phyloP scores from a whole-genome alignment of 306 rosid genomes.

The Dryas alaskensis region DNA sequence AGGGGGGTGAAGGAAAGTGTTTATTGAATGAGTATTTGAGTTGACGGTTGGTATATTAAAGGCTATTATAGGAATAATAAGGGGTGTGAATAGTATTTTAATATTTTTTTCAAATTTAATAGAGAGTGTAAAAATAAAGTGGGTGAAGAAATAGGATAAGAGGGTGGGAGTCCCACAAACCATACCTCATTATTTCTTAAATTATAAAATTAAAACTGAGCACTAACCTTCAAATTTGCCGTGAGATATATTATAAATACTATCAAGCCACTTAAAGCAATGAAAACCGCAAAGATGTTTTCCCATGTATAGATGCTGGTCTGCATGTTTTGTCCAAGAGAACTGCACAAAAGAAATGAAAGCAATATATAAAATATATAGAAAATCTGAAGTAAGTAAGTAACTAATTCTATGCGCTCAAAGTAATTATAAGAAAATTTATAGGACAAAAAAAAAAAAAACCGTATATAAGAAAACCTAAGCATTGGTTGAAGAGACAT shows the following conservation, averaged over 20 bases:
- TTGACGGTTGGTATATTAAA: too few species aligned
- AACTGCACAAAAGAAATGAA: not conserved
- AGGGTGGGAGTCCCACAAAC: too few species aligned
- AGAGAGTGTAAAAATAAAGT: too few species aligned
- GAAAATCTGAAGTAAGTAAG: not conserved
- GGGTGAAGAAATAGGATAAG: too few species aligned
- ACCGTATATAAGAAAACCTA: not conserved
- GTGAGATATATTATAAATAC: not conserved
- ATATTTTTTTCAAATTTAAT: too few species aligned
- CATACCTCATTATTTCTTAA: too few species aligned
- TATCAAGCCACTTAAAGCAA: not conserved
- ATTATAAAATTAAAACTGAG: not conserved
- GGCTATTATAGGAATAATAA: too few species aligned
- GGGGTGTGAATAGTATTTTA: too few species aligned
- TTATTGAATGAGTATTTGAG: too few species aligned
- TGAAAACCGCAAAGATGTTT: not conserved
- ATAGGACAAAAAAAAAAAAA: not conserved
- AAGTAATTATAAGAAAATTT: too few species aligned
- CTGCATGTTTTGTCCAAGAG: not conserved
- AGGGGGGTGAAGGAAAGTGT: too few species aligned
- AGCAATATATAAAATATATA: not conserved
- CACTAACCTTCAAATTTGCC: conserved; percentile 12
- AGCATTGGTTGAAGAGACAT: too few species aligned
- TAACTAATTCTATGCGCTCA: not conserved
- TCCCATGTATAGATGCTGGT: conserved; percentile 1